Base-by-base conservation (phyloP, 2,329 filamentous ascomycete genomes). In the Waltergamsia citrina region DNA sequence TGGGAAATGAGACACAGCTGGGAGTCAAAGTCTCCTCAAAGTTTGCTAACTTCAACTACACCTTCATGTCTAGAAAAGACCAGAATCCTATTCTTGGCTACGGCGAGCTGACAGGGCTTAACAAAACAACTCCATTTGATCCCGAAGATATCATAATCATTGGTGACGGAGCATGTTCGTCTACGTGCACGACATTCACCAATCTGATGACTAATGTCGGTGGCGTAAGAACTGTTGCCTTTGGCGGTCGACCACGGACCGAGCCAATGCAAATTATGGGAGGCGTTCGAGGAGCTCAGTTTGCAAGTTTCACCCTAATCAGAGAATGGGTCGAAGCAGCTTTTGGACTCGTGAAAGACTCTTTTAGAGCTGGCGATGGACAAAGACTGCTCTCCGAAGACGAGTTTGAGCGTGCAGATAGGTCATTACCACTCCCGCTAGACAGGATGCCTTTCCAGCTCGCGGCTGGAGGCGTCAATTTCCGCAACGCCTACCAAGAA, bases 131-230 rank as follows among this genome's bases (percentile, higher is more conserved):
- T 9, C 29, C 29, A 9, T 31, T 31, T 9, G 17, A 31, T 7
- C 29, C 29, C 17, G 29, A 15, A 6, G 21, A 33, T 18, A 25
- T 33, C 10, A 16, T 33, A 9, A 33, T 33, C 7, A 16, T 33
- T 4, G 7, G 20, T 3, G 32, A 33, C 18, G 32, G 32, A 12
- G 18, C 24, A 6, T 33, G 32, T 16, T 20, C 14, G 6, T 24
- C 21, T 7, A 23, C 32, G 12, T 33, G 32, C 22, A 23, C 20
- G 11, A 33, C 15, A 10, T 33, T 33, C 12, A 23, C 26, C n/a
- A 18, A 33, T 23, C 21, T 33, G 14, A 33, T 33, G 32, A 23
- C 15, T 10, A 33, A 33, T 18, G 32, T 24, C 19, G 32, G 14
- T 16, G 32, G 32, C 8, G 32, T 33, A 4, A 24, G 19, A 8